Percentiles rank a stretch among this genome's conserved stretches.
Evolutionary conservation across 805 yeast species (phyloP).

Genomic region (Jamesozyma spencerorum): DNA sequence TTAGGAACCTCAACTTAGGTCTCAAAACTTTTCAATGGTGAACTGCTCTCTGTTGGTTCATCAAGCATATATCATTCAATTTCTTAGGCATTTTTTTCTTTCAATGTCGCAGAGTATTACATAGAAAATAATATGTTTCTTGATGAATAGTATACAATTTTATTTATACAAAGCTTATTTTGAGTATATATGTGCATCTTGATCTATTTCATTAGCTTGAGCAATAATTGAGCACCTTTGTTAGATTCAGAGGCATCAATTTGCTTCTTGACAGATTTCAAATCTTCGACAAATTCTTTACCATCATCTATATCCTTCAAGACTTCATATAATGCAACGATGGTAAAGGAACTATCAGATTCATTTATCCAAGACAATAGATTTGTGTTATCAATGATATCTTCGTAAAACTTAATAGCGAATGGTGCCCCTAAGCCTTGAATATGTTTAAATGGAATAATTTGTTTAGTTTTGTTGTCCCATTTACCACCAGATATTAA

Average conservation of each 20-base stretch:
- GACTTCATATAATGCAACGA: conserved; percentile 71
- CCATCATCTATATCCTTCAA: conserved; percentile 39
- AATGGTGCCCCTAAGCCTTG: conserved; percentile 50
- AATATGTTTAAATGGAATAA: conserved; percentile 35
- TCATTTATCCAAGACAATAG: conserved; percentile 60
- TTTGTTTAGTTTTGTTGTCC: conserved; percentile 52
- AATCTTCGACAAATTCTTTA: conserved; percentile 41
- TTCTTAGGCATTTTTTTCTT: too few species aligned
- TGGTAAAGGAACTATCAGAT: conserved; percentile 65
- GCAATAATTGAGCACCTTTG: conserved; percentile 55
- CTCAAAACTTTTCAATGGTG: too few species aligned
- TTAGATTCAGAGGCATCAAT: conserved; percentile 37
- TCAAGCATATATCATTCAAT: too few species aligned
- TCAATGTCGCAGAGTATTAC: too few species aligned
- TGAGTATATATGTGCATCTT: not conserved
- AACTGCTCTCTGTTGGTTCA: too few species aligned
- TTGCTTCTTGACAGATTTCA: conserved; percentile 43
- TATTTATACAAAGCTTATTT: not conserved
- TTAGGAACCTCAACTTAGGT: too few species aligned
- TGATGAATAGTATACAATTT: not conserved
- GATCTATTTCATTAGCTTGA: conserved; percentile 29
- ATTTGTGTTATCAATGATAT: conserved; percentile 42
- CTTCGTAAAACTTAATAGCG: conserved; percentile 44
- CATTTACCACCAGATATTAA: conserved; percentile 81
- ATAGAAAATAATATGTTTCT: not conserved